Conservation (phyloP, 768 basidiomycete species). For the Pleurotus tuber-regium region DNA sequence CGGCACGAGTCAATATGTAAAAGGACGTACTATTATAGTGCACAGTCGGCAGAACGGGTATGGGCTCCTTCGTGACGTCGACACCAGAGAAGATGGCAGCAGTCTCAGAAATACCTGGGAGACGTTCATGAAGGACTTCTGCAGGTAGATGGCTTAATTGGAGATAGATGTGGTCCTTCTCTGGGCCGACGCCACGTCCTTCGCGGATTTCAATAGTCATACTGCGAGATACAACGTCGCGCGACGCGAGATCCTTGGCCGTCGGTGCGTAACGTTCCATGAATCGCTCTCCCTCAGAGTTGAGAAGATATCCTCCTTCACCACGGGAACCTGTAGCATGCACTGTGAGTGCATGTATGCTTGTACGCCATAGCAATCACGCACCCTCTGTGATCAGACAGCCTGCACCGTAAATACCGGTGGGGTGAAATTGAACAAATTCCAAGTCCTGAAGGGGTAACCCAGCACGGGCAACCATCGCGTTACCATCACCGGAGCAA, state of each 20-base stretch:
- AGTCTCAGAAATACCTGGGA: slow-evolving; percentile 99
- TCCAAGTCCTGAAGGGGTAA: slow-evolving; percentile 95
- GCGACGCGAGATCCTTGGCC: slow-evolving; percentile 98
- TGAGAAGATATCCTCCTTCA: slow-evolving; percentile 97
- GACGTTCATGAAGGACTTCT: slow-evolving; percentile 91
- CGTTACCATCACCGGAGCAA: slow-evolving; percentile 98
- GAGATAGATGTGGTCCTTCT: slow-evolving; percentile 95
- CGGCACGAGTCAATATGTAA: background rate
- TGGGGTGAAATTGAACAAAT: slow-evolving; percentile 99
- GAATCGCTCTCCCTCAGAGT: slow-evolving; percentile 98
- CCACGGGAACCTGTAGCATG: slow-evolving; percentile 81
- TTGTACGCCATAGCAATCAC: background rate
- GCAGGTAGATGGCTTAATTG: slow-evolving; percentile 97
- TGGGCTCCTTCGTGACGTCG: slow-evolving; percentile 99
- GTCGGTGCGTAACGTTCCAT: slow-evolving; percentile 99
- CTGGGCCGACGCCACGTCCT: slow-evolving; percentile 97
- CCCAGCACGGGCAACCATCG: slow-evolving; percentile 96
- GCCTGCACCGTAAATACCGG: slow-evolving; percentile 98
- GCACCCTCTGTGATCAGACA: slow-evolving; percentile 97
- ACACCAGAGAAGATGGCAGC: slow-evolving; percentile 99
- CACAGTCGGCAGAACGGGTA: slow-evolving; percentile 96
- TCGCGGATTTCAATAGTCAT: slow-evolving; percentile 99
- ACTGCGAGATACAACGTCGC: slow-evolving; percentile 98
- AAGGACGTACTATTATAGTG: slow-evolving; percentile 91
- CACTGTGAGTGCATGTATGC: slow-evolving; percentile 2